These are phyloP conservation scores for Candolleomyces aberdarensis DNA, from an alignment of 768 basidiomycete genomes.

Conservation along the genomic window DNA sequence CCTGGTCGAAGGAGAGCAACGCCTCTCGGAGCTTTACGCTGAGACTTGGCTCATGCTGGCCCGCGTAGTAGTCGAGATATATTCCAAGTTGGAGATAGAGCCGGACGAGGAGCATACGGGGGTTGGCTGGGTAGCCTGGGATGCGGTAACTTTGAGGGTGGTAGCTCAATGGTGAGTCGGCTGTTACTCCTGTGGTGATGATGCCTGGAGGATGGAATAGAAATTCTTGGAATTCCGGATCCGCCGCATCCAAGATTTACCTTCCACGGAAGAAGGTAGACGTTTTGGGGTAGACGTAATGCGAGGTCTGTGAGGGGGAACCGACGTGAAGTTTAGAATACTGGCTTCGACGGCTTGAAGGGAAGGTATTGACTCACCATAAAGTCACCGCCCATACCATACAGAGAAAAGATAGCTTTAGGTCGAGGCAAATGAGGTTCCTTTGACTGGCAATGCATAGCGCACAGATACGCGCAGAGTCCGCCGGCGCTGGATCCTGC, in stretches of 20 bases:
- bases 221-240: constrained; percentile 38
- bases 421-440: constrained; percentile 40
- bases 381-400: constrained; percentile 63
- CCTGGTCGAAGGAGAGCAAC: background rate
- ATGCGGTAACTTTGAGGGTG: constrained; percentile 40
- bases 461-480: constrained; percentile 61
- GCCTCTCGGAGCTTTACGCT: constrained; percentile 36
- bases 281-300: constrained; percentile 47
- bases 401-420: constrained; percentile 52
- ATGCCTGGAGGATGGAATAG: constrained; percentile 35
- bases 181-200: constrained; percentile 18
- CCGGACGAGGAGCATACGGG: constrained; percentile 55
- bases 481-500: constrained; percentile 62
- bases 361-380: constrained; percentile 29
- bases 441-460: constrained; percentile 40
- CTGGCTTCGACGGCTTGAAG: background rate
- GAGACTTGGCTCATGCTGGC: constrained; percentile 43
- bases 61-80: constrained; percentile 58
- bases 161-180: constrained; percentile 47
- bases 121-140: constrained; percentile 60
- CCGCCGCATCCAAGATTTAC: constrained; percentile 48
- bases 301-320: constrained; percentile 36
- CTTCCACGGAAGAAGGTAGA: constrained; percentile 51
- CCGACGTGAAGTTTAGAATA: background rate
- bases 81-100: constrained; percentile 59